phyloP scores from a whole-genome alignment of 305 asterid species.

The Stenogyne calaminthoides region DNA sequence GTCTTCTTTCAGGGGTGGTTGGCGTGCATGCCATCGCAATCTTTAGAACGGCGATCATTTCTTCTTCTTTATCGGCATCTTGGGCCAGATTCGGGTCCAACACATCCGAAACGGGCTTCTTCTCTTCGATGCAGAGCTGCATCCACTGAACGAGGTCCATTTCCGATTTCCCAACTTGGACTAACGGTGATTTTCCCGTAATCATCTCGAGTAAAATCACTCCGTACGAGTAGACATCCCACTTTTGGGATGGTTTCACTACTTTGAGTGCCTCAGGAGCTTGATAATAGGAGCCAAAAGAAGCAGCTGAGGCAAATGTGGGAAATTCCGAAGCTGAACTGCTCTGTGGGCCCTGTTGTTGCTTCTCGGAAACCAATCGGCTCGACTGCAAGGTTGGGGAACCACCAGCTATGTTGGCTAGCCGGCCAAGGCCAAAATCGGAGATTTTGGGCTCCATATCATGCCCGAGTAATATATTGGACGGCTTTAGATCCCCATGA shows the following conservation, averaged over 20 bases:
- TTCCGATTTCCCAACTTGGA: slow-evolving; percentile 64
- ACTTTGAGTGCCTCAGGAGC: slow-evolving; percentile 83
- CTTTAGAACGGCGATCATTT: slow-evolving; percentile 71
- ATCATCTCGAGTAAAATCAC: slow-evolving; percentile 76
- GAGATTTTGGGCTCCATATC: slow-evolving; percentile 83
- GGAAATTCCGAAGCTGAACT: slow-evolving; percentile 55
- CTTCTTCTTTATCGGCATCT: slow-evolving; percentile 80
- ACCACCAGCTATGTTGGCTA: slow-evolving; percentile 83
- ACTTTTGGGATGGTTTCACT: slow-evolving; percentile 86
- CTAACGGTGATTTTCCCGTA: slow-evolving; percentile 64
- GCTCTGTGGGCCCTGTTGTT: slow-evolving; percentile 45
- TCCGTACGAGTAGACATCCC: slow-evolving; percentile 90
- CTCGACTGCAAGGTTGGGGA: slow-evolving; percentile 66
- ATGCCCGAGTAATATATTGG: slow-evolving; percentile 73
- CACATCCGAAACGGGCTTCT: slow-evolving; percentile 73
- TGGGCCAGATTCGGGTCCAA: slow-evolving; percentile 59
- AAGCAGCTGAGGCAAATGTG: slow-evolving; percentile 50
- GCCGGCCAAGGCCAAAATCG: slow-evolving; percentile 87
- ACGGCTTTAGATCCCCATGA: slow-evolving; percentile 88
- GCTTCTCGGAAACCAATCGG: slow-evolving; percentile 53
- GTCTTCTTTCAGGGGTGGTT: slow-evolving; percentile 69
- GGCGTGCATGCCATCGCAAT: slow-evolving; percentile 84
- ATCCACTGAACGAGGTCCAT: slow-evolving; percentile 79
- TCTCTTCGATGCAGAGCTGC: slow-evolving; percentile 84
- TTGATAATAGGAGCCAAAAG: slow-evolving; percentile 61